phyloP scores from a whole-genome alignment of 768 basidiomycete genomes.

The Lactifluus rugatus region DNA sequence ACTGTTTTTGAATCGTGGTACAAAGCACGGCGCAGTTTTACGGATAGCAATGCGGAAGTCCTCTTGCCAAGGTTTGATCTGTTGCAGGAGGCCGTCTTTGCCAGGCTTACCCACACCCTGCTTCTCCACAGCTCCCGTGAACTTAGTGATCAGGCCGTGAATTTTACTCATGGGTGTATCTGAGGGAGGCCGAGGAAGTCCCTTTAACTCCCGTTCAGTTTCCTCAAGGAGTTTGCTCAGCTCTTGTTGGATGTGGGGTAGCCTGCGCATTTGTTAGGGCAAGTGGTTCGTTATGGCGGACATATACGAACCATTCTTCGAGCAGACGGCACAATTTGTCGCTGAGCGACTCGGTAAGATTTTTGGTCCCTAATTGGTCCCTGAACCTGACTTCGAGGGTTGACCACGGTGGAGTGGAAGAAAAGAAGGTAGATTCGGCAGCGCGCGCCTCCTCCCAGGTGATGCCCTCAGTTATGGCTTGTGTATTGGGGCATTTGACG shows the following conservation, averaged over 20 bases:
- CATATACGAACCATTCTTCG: slow-evolving; percentile 38
- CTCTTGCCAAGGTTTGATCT: not conserved
- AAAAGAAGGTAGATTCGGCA: slow-evolving; percentile 50
- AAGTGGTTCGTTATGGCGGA: not conserved
- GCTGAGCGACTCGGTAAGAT: slow-evolving; percentile 50
- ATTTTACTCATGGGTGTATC: slow-evolving; percentile 50
- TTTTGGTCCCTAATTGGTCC: slow-evolving; percentile 44
- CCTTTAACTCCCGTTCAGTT: slow-evolving; percentile 27
- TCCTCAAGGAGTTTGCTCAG: slow-evolving; percentile 36
- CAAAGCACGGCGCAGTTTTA: slow-evolving; percentile 7
- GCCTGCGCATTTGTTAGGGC: slow-evolving; percentile 28
- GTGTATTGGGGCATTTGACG: slow-evolving; percentile 37
- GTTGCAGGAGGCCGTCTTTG: not conserved
- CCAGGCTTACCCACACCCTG: not conserved
- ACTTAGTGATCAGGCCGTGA: slow-evolving; percentile 36
- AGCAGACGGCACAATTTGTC: slow-evolving; percentile 54
- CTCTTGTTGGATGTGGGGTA: slow-evolving; percentile 55
- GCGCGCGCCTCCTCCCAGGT: slow-evolving; percentile 53
- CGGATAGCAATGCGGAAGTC: slow-evolving; percentile 3
- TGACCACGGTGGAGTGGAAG: slow-evolving; percentile 42
- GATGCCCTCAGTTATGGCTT: slow-evolving; percentile 39
- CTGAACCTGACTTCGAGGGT: slow-evolving; percentile 42
- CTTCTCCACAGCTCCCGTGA: slow-evolving; percentile 27
- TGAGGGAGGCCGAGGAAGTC: slow-evolving; percentile 45
- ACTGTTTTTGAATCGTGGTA: not conserved